These are phyloP conservation scores for Trametes cingulata DNA, from an alignment of 768 basidiomycete genomes.

Conservation along the genomic window DNA sequence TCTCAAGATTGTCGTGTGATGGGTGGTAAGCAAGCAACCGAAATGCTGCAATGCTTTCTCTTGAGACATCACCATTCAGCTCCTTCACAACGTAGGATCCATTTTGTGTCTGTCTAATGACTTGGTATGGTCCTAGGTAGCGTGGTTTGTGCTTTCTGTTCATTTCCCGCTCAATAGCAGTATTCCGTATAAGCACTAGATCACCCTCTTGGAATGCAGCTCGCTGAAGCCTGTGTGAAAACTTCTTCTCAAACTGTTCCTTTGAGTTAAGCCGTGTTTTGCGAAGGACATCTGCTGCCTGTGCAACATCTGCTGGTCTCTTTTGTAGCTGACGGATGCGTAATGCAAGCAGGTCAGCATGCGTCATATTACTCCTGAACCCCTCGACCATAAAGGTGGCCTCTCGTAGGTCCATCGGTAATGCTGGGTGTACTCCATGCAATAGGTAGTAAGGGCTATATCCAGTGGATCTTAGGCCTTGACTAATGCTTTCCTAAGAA, in stretches of 20 bases:
- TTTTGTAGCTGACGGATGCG: constrained; percentile 31
- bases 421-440: constrained; percentile 32
- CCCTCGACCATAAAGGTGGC: constrained; percentile 34
- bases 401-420: constrained; percentile 37
- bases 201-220: constrained; percentile 32
- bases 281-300: constrained; percentile 20
- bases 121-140: constrained; percentile 42
- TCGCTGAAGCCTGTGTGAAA: constrained; percentile 7
- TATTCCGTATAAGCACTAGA: constrained; percentile 40
- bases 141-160: constrained; percentile 33
- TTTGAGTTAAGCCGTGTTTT: constrained; percentile 24
- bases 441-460: constrained; percentile 28
- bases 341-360: constrained; percentile 26
- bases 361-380: constrained; percentile 16
- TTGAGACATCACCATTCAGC: constrained; percentile 20
- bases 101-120: constrained; percentile 23
- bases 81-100: constrained; percentile 21
- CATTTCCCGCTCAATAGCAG: constrained; percentile 31
- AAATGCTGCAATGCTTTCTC: constrained; percentile 15
- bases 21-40: constrained; percentile 8
- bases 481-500: constrained; percentile 34
- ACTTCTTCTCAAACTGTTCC: constrained; percentile 30
- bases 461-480: constrained; percentile 30
- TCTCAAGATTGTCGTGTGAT: background rate
- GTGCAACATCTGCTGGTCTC: constrained; percentile 24